A percentile compares a stretch with the other conserved stretches of the same genome.
Conservation (phyloP, 352 stramenopile species). For the Pilasporangium apinafurcum region DNA sequence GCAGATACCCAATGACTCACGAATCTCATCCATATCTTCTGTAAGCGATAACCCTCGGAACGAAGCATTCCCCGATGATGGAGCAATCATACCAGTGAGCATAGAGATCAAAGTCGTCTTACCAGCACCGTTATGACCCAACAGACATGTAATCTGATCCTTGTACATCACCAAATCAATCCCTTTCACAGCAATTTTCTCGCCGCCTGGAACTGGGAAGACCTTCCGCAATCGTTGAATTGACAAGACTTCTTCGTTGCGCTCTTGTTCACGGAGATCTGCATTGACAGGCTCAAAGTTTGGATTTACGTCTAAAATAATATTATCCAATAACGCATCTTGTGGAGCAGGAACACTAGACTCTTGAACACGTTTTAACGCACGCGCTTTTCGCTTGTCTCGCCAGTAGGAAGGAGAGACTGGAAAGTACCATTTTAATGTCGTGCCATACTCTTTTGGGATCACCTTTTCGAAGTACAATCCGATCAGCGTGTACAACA, state of each 20-base stretch:
- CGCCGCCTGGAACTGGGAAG: slow-evolving; percentile 70
- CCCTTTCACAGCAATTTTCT: slow-evolving; percentile 84
- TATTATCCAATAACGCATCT: neutral
- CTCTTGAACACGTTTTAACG: slow-evolving; percentile 10
- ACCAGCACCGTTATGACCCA: slow-evolving; percentile 74
- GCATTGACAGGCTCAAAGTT: slow-evolving; percentile 33
- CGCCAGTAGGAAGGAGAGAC: slow-evolving; percentile 68
- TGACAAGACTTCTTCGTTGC: slow-evolving; percentile 31
- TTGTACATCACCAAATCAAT: slow-evolving; percentile 79
- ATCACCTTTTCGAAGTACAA: slow-evolving; percentile 89
- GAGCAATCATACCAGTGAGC: slow-evolving; percentile 52
- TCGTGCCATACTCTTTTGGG: slow-evolving; percentile 86
- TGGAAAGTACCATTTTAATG: slow-evolving; percentile 89
- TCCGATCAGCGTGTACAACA: slow-evolving; percentile 88
- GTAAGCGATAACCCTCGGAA: slow-evolving; percentile 49
- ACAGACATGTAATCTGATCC: slow-evolving; percentile 65
- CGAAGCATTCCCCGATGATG: slow-evolving; percentile 37
- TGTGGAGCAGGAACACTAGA: neutral
- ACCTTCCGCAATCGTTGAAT: slow-evolving; percentile 61
- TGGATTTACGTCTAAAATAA: slow-evolving; percentile 19
- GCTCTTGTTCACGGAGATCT: slow-evolving; percentile 41
- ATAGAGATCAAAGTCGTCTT: slow-evolving; percentile 80
- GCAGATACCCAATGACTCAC: slow-evolving; percentile 92
- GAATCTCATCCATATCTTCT: slow-evolving; percentile 82
- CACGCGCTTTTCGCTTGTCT: slow-evolving; percentile 10